Percentiles rank a stretch among this genome's conserved stretches.
Conservation (phyloP, 257 asterid species). For the Dorcoceras hygrometricum region DNA sequence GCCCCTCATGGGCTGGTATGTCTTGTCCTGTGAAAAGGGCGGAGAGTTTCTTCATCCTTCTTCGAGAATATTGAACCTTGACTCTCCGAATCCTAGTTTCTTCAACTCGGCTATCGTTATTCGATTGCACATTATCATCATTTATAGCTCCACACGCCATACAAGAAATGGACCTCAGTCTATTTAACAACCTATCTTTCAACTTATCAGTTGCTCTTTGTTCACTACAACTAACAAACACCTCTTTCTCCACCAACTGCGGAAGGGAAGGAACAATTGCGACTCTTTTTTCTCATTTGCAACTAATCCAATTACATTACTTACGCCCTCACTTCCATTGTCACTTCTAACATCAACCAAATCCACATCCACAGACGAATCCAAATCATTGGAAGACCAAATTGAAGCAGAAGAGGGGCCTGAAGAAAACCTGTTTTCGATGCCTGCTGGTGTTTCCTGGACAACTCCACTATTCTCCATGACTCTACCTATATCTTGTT, state of each 20-base stretch:
- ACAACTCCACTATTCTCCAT: slow-evolving; percentile 42
- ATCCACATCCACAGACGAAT: slow-evolving; percentile 30
- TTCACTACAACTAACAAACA: slow-evolving; percentile 24
- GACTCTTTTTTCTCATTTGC: slow-evolving; percentile 27
- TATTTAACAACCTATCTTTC: slow-evolving; percentile 51
- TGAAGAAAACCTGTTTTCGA: slow-evolving; percentile 45
- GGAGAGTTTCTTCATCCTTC: slow-evolving; percentile 68
- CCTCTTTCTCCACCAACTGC: slow-evolving; percentile 30
- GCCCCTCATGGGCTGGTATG: slow-evolving; percentile 86
- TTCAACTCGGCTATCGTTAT: slow-evolving; percentile 23
- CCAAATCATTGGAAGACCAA: slow-evolving; percentile 38
- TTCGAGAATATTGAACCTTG: slow-evolving; percentile 52
- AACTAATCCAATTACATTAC: slow-evolving; percentile 26
- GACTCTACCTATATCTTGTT: slow-evolving; percentile 12
- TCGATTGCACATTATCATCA: slow-evolving; percentile 24
- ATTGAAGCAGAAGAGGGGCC: slow-evolving; percentile 43
- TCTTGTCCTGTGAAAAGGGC: slow-evolving; percentile 76
- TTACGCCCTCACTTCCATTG: slow-evolving; percentile 28
- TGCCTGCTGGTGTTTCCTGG: slow-evolving; percentile 30
- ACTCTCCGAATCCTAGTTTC: slow-evolving; percentile 49
- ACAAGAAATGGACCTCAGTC: slow-evolving; percentile 56
- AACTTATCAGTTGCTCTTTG: slow-evolving; percentile 33
- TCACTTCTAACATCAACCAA: slow-evolving; percentile 27
- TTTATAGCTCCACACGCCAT: slow-evolving; percentile 31
- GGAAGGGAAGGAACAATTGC: slow-evolving; percentile 24